These are phyloP conservation scores for Rhizopus arrhizus DNA, from an alignment of 371 early-diverging fungal genomes.

Conservation along the genomic window DNA sequence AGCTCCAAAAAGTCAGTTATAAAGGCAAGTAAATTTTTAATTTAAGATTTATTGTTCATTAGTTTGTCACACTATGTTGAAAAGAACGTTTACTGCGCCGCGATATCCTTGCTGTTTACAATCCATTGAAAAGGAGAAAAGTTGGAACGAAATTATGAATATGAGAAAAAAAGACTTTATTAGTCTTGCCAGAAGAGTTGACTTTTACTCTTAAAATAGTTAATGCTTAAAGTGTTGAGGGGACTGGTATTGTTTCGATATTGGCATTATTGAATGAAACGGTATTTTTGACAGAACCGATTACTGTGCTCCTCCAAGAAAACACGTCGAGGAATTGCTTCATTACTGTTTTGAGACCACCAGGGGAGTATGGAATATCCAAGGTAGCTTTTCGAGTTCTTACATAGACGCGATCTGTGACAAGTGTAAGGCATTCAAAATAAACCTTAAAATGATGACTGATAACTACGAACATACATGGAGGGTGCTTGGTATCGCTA, in stretches of 20 bases:
- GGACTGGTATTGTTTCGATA: constrained; percentile 6
- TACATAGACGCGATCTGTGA: constrained; percentile 2
- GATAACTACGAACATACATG: constrained; percentile 1
- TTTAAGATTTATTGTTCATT: no score
- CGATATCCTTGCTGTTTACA: no score
- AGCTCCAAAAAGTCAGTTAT: no score
- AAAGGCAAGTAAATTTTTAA: no score
- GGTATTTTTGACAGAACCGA: constrained; percentile 1
- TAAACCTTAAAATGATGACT: constrained; percentile 7
- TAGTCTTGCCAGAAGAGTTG: no score
- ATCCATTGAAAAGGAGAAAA: no score
- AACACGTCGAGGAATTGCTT: neutral
- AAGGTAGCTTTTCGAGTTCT: neutral
- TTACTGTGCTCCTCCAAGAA: neutral
- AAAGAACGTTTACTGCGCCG: no score
- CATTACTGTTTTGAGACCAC: constrained; percentile 2
- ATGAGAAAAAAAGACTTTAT: no score
- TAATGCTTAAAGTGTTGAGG: constrained; percentile 8
- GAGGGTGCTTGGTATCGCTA: neutral
- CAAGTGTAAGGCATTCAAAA: constrained; percentile 1
- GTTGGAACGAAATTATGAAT: no score
- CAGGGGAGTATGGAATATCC: constrained; percentile 1
- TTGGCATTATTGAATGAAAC: neutral
- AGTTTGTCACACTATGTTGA: no score
- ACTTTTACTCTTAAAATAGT: no score